phyloP scores from a whole-genome alignment of 2,329 filamentous ascomycete genomes.

The Diplodia intermedia region DNA sequence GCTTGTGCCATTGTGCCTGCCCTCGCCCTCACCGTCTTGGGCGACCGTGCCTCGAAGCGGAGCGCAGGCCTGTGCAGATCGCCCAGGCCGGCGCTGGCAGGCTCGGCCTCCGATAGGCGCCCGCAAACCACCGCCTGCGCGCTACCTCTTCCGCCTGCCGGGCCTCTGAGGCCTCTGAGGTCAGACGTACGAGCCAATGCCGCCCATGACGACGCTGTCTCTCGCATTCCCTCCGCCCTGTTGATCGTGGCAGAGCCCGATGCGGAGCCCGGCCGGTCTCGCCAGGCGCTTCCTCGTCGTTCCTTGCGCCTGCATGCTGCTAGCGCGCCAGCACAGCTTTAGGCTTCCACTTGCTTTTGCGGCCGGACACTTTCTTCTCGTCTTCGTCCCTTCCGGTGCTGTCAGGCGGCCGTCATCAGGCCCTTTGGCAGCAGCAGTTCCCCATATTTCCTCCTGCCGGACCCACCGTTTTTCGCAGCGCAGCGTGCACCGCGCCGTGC shows the following conservation, averaged over 20 bases:
- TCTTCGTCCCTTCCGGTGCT: neutral
- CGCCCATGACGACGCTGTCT: neutral
- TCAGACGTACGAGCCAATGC: conserved; percentile 13
- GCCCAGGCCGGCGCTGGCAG: neutral
- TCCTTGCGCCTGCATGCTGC: conserved; percentile 15
- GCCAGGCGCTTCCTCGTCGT: neutral
- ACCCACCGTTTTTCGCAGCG: neutral
- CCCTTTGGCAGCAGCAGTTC: conserved; percentile 1
- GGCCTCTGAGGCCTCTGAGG: neutral
- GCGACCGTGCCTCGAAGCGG: neutral
- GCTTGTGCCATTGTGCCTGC: no score
- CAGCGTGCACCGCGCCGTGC: conserved; percentile 1
- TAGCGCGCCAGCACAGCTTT: neutral
- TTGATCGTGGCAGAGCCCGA: neutral
- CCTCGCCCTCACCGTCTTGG: conserved; percentile 9
- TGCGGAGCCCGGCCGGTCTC: conserved; percentile 1
- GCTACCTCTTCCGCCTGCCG: neutral
- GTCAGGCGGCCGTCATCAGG: conserved; percentile 5
- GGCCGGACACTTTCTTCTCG: conserved; percentile 1
- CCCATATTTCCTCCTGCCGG: conserved; percentile 8
- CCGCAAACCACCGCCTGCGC: conserved; percentile 1
- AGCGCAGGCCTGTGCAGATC: conserved; percentile 21
- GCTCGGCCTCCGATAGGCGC: conserved; percentile 17
- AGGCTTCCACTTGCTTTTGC: conserved; percentile 11
- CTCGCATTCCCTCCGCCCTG: neutral